A percentile compares a stretch with the other conserved stretches of the same genome.
phyloP scores from a whole-genome alignment of 768 basidiomycete genomes.

The Suillus luteus region DNA sequence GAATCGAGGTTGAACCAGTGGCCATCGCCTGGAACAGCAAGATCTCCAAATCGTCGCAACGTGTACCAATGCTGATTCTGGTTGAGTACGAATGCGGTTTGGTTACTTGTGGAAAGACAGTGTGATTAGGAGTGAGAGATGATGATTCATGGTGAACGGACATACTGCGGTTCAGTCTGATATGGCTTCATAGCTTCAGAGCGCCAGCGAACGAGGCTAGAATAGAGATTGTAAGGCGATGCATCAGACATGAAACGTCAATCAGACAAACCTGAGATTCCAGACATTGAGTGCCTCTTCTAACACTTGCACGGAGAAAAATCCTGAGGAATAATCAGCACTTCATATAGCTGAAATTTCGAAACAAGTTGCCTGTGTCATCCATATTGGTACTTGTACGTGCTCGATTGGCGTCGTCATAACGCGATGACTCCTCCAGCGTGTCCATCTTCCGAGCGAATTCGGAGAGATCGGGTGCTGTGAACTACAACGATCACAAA shows the following conservation, averaged over 20 bases:
- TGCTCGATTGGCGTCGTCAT: slow-evolving; percentile 48
- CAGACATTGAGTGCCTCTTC: slow-evolving; percentile 83
- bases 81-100: slow-evolving; percentile 88
- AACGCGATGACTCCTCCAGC: slow-evolving; percentile 53
- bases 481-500: slow-evolving; percentile 53
- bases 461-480: slow-evolving; percentile 74
- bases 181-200: slow-evolving; percentile 78
- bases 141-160: slow-evolving; percentile 24
- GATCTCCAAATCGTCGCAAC: slow-evolving; percentile 73
- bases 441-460: slow-evolving; percentile 70
- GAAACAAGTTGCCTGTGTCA: slow-evolving; percentile 64
- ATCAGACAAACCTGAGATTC: slow-evolving; percentile 65
- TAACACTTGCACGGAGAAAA: slow-evolving; percentile 90
- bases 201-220: slow-evolving; percentile 81
- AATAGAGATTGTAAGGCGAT: slow-evolving; percentile 14
- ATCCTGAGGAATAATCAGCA: slow-evolving; percentile 49
- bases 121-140: slow-evolving; percentile 15
- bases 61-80: slow-evolving; percentile 90
- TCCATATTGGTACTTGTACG: slow-evolving; percentile 80
- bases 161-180: slow-evolving; percentile 78
- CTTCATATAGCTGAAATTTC: not conserved
- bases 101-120: slow-evolving; percentile 48
- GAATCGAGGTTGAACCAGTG: slow-evolving; percentile 94
- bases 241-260: slow-evolving; percentile 10
- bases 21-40: slow-evolving; percentile 46